Evolutionary conservation across 1,284 basidiomycete genomes (phyloP), one percentile per base, ranked within the genome.

Genomic region (Golubevia sp.): DNA sequence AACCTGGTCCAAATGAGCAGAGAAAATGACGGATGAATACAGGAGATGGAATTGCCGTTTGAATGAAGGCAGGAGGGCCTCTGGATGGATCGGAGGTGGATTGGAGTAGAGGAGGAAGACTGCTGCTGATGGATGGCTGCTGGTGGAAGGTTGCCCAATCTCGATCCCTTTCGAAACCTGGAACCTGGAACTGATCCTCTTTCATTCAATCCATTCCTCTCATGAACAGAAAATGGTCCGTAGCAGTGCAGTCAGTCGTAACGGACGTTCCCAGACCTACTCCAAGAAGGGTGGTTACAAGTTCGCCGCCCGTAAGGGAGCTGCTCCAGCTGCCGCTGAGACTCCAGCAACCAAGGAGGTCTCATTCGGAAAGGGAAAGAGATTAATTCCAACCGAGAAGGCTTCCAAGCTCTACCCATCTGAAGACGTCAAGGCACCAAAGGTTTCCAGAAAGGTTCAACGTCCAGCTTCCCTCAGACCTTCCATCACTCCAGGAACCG

Each of bases 401-500:
- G 80, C 79, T 26, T 58, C 69, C 50, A 79, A 79, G 64, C 82
- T 74, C 78, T 83, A 83, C 77, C 80, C 80, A 25, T 68, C 80
- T 38, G 80, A 82, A 64, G 80, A 83, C 55, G 68, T 74, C 34
- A 64, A 62, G 49, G 44, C 65, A 51, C 78, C 76, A 70, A 81
- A 81, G 74, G 71, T 65, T 58, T 80, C 62, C 66, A 76, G 80
- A 66, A 83, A 83, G 80, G 68, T 71, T 50, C 59, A 69, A 61
- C 69, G 71, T 64, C 67, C 70, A 34, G 74, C 80, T 34, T 34
- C 30, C 30, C 90, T 99, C 76, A 93, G 96, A 79, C 85, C 89
- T 66, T 89, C 91, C 82, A 97, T 99, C 87, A 92, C 91, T 73
- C 94, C 95, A 72, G 97, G 97, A 71, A 92, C 94, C 82, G 89